A percentile compares a stretch with the other conserved stretches of the same genome.
These are phyloP conservation scores for Trametopsis cervina DNA, from an alignment of 768 basidiomycete genomes.

Conservation along the genomic window DNA sequence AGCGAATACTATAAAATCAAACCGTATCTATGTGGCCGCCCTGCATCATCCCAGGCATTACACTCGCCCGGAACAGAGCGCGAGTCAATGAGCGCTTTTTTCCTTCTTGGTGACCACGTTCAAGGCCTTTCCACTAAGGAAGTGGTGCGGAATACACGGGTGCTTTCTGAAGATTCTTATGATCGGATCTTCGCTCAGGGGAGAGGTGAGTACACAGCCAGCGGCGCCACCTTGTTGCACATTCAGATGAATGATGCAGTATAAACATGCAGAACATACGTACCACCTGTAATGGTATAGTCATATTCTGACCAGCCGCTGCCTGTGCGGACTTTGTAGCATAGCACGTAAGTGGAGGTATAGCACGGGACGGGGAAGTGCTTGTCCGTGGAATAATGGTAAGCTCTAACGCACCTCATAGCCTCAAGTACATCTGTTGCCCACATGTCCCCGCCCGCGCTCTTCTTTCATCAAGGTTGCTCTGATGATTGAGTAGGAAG, in stretches of 20 bases:
- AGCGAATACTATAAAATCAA: too few species aligned
- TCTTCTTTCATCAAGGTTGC: too few species aligned
- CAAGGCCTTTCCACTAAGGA: conserved; percentile 9
- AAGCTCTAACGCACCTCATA: too few species aligned
- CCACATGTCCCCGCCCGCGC: too few species aligned
- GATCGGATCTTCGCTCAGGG: conserved; percentile 1
- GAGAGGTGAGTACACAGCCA: conserved; percentile 5
- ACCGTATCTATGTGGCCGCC: too few species aligned
- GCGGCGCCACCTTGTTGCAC: conserved; percentile 3
- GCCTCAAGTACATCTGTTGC: too few species aligned
- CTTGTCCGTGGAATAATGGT: too few species aligned
- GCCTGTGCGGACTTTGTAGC: too few species aligned
- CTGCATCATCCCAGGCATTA: conserved; percentile 21
- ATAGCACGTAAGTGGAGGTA: too few species aligned
- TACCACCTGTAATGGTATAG: conserved; percentile 27
- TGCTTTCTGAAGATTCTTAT: conserved; percentile 3
- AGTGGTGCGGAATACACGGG: background rate
- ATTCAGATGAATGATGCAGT: background rate
- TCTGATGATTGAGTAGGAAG: too few species aligned
- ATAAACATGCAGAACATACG: background rate
- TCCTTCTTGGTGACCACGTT: conserved; percentile 21
- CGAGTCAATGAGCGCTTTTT: conserved; percentile 26
- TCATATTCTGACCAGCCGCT: conserved; percentile 23
- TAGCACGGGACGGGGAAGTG: too few species aligned
- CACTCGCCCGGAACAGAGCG: conserved; percentile 24